Base-by-base conservation (phyloP, 139 green algal genomes). In the Tetraselmis chui region DNA sequence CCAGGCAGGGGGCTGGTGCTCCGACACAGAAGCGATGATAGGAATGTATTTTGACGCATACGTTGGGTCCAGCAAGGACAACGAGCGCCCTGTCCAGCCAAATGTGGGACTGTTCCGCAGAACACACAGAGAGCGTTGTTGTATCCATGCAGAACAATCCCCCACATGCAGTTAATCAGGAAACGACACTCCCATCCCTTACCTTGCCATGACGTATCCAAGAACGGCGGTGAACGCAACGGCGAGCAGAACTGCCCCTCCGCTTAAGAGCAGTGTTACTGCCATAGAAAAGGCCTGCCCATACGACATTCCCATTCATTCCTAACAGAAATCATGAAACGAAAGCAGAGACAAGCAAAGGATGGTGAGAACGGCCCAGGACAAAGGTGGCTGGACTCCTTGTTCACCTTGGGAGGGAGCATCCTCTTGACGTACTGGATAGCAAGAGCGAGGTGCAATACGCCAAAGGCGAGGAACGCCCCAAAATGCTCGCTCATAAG, bases 11-110 rank as follows among this genome's bases (percentile, higher is more conserved):
- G 95, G 95, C 89, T 97, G 94, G 87, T 97, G 94, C 90, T 97
- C 93, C n/a, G 88, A 94, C 25, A 97, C 94, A 11, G 87, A 93
- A 59, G 95, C 95, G 83, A 98, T 98, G 92, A 98, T 98, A 85
- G 95, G 95, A 79, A 98, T 97, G 88, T 97, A 98, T 86, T 97
- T 97, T 80, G 89, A 94, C 0, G 95, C 95, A 81, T 98, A 98
- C 23, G 94, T 98, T 80, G 95, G 95, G 88, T 98, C 95, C 83
- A 98, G 90, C 85, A 98, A 91, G 28, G 88, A 94, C 84, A 98
- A 87, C 31, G 80, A 91, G 78, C 95, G 92, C 28, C 95, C 92
- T 32, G 92, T 97, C 95, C 95, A 98, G 30, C 95, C 95, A 85
- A 98, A 93, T 2, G 95, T 98, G 78, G 95, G 95, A n/a, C 89